phyloP scores from a whole-genome alignment of 129 eudicot genomes.

The Artemisia annua region DNA sequence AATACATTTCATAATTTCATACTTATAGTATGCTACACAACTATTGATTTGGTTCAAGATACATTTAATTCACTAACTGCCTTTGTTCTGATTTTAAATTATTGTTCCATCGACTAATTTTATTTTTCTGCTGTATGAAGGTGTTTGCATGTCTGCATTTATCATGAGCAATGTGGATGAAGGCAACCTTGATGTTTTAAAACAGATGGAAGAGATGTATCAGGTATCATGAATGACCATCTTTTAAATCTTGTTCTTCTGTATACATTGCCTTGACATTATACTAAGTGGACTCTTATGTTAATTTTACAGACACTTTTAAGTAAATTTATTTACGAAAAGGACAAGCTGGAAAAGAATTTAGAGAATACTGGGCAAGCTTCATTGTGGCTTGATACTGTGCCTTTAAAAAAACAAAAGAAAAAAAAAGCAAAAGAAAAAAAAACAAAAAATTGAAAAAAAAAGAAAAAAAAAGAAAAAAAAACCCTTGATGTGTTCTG shows the following conservation, averaged over 20 bases:
- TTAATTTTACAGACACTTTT: slow-evolving; percentile 50
- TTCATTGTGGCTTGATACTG: slow-evolving; percentile 51
- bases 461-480: too few species aligned
- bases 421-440: too few species aligned
- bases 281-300: neutral
- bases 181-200: slow-evolving; percentile 32
- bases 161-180: slow-evolving; percentile 44
- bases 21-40: neutral
- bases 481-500: too few species aligned
- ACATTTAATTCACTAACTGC: neutral
- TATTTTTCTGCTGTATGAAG: slow-evolving; percentile 41
- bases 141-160: slow-evolving; percentile 64
- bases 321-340: slow-evolving; percentile 56
- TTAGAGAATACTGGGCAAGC: slow-evolving; percentile 24
- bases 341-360: slow-evolving; percentile 44
- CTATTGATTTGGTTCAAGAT: too few species aligned
- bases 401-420: too few species aligned
- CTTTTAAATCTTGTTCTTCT: too few species aligned
- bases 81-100: neutral
- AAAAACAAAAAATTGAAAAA: too few species aligned
- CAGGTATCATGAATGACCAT: slow-evolving; percentile 43
- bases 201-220: slow-evolving; percentile 69
- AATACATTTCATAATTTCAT: neutral
- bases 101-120: slow-evolving; percentile 14
- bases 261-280: neutral